Conservation (phyloP, 192 early-diverging fungal species). For the Coemansia sp. region DNA sequence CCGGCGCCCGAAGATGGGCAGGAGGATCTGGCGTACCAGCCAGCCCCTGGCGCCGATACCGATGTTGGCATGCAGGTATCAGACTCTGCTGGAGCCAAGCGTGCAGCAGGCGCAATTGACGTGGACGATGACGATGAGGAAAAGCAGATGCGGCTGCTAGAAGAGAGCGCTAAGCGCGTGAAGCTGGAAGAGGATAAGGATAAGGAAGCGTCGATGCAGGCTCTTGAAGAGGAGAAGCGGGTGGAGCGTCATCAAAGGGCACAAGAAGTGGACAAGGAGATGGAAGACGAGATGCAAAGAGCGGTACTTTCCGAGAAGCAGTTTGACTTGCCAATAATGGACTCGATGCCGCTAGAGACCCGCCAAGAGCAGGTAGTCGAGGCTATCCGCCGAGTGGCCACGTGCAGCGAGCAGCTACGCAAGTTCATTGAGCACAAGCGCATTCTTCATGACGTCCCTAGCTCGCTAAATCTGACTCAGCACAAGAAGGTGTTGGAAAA, state of each 20-base stretch:
- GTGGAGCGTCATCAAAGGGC: slow-evolving; percentile 5
- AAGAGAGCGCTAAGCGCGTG: slow-evolving; percentile 49
- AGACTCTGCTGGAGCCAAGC: slow-evolving; percentile 12
- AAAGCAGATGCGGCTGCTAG: slow-evolving; percentile 39
- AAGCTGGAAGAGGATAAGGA: slow-evolving; percentile 23
- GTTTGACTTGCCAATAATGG: slow-evolving; percentile 22
- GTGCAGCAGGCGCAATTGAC: not conserved
- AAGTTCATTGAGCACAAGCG: slow-evolving; percentile 32
- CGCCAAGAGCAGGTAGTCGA: slow-evolving; percentile 18
- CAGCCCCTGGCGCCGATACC: slow-evolving; percentile 12
- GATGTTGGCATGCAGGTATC: not conserved
- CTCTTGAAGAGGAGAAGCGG: not conserved
- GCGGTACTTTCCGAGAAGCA: slow-evolving; percentile 5
- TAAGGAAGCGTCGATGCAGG: not conserved
- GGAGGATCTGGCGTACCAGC: slow-evolving; percentile 25
- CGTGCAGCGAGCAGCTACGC: slow-evolving; percentile 10
- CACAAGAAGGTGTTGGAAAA: slow-evolving; percentile 12
- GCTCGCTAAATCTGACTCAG: not conserved
- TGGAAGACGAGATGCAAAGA: slow-evolving; percentile 21
- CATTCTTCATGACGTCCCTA: not conserved
- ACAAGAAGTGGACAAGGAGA: slow-evolving; percentile 16
- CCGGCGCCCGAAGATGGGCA: slow-evolving; percentile 18
- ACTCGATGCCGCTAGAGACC: slow-evolving; percentile 6
- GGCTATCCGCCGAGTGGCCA: slow-evolving; percentile 26
- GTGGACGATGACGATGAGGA: slow-evolving; percentile 37